Evolutionary conservation across 1,284 basidiomycete species (phyloP).

Genomic region (Melampsora americana): DNA sequence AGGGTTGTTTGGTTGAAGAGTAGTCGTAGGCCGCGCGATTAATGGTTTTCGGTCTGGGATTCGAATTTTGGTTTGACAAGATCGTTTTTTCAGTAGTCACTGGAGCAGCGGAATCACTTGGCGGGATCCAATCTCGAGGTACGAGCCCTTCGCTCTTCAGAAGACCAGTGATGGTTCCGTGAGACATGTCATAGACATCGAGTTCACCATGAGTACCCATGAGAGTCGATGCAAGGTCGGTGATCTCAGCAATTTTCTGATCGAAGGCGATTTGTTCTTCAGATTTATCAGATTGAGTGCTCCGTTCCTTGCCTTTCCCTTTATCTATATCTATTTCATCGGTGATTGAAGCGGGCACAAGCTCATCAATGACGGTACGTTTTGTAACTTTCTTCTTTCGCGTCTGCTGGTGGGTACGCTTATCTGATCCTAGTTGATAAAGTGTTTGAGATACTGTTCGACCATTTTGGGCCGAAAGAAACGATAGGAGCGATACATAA

Average conservation of each 20-base stretch:
- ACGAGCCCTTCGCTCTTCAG: slow-evolving; percentile 69
- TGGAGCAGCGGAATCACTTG: slow-evolving; percentile 65
- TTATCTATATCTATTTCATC: slow-evolving; percentile 3
- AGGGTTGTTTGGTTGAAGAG: background rate
- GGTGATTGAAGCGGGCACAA: slow-evolving; percentile 26
- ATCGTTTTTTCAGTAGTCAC: slow-evolving; percentile 18
- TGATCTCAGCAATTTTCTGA: slow-evolving; percentile 65
- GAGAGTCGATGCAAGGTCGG: slow-evolving; percentile 73
- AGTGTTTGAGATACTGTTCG: slow-evolving; percentile 38
- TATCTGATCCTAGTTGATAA: slow-evolving; percentile 43
- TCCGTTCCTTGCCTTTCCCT: background rate
- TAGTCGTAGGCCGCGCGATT: slow-evolving; percentile 17
- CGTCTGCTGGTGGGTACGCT: slow-evolving; percentile 45
- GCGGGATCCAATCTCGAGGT: slow-evolving; percentile 67
- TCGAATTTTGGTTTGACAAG: background rate
- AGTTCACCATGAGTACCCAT: slow-evolving; percentile 71
- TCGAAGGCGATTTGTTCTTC: slow-evolving; percentile 11
- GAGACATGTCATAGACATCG: slow-evolving; percentile 76
- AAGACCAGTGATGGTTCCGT: slow-evolving; percentile 72
- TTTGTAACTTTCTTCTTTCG: slow-evolving; percentile 44
- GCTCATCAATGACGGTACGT: slow-evolving; percentile 11
- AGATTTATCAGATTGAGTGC: slow-evolving; percentile 49
- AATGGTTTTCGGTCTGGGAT: slow-evolving; percentile 13
- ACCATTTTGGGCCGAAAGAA: slow-evolving; percentile 24
- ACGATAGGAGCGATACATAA: slow-evolving; percentile 24